Evolutionary conservation across 2,329 filamentous ascomycete genomes (phyloP), one percentile per base, ranked within the genome.

Genomic region (Fusarium nurragi): DNA sequence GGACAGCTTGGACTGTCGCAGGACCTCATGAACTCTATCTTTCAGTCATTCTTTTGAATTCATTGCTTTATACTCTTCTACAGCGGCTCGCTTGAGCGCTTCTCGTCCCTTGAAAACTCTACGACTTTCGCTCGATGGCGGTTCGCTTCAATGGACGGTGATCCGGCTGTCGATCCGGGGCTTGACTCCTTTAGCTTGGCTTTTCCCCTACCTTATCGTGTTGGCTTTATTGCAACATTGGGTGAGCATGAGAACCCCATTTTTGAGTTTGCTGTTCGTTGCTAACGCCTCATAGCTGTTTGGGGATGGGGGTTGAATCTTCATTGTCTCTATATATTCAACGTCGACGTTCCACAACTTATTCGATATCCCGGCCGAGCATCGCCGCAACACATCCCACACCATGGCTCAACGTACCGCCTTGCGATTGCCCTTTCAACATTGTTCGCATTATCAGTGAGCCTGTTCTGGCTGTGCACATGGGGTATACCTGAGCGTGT

Each of bases 291-390:
- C 19, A 60, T 68, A 96, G 93, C 92, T 70, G 89, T 97, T 73
- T 98, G 94, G 94, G 93, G 92, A 76, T 99, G 94, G 93, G 93
- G 90, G 67, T 78, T 91, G 70, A 98, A 97, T 80, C 87, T 98
- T 37, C 93, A 97, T 75, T 94, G 92, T 79, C 88, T 98, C 60
- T 84, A 90, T 72, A 79, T 87, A 57, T 83, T 88, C 73, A 91
- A 91, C 75, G 96, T 99, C 80, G 93, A 97, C 77, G 91, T 97
- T 53, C 91, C 93, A 19, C 84, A 88, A 28, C 84, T 98, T 56
- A 92, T 98, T 71, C 89, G 91, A 77, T 98, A 98, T 77, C 93
- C 93, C 36, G 81, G 86, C 38, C 91, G 93, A 67, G 80, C 88
- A 48, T 90, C 89, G 47, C 80, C 88, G 58, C 85, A 88, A 60